phyloP scores from a whole-genome alignment of 495 filamentous ascomycete genomes.

The Cercophora sp. region DNA sequence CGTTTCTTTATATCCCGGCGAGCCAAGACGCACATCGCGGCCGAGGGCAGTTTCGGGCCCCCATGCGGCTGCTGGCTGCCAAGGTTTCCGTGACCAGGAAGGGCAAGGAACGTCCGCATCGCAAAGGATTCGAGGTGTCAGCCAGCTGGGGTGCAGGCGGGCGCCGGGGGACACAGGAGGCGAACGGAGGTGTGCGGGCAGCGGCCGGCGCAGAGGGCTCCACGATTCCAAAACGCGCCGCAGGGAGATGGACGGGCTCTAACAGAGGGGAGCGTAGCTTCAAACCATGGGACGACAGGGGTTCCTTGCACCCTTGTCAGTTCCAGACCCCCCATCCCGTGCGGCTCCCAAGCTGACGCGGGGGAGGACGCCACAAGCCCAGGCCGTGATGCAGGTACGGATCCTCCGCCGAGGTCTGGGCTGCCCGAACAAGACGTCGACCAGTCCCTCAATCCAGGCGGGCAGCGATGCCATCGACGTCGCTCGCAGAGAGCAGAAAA shows the following conservation, averaged over 20 bases:
- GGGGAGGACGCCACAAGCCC: not conserved
- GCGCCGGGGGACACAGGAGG: too few species aligned
- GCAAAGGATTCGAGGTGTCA: too few species aligned
- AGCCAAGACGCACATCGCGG: constrained; percentile 22
- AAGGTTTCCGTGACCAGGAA: constrained; percentile 31
- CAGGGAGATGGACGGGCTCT: constrained; percentile 31
- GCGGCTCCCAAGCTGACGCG: constrained; percentile 8
- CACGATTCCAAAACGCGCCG: constrained; percentile 45
- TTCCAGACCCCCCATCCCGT: too few species aligned
- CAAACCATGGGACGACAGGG: constrained; percentile 18
- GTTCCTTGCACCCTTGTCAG: constrained; percentile 1
- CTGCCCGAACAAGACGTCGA: too few species aligned
- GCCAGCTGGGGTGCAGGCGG: too few species aligned
- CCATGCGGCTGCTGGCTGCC: constrained; percentile 11
- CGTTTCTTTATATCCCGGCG: constrained; percentile 38
- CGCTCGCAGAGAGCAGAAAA: too few species aligned
- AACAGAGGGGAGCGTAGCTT: constrained; percentile 24
- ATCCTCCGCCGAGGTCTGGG: too few species aligned
- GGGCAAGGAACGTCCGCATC: constrained; percentile 13
- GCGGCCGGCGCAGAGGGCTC: constrained; percentile 20
- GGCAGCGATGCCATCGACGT: not conserved
- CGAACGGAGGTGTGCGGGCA: not conserved
- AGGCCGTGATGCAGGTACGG: not conserved
- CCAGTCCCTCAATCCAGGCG: not conserved
- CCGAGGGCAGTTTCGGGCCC: constrained; percentile 23